Percentiles rank a stretch among this genome's conserved stretches.
Conservation (phyloP, 208 protist species). For the Acanthamoeba sp. region DNA sequence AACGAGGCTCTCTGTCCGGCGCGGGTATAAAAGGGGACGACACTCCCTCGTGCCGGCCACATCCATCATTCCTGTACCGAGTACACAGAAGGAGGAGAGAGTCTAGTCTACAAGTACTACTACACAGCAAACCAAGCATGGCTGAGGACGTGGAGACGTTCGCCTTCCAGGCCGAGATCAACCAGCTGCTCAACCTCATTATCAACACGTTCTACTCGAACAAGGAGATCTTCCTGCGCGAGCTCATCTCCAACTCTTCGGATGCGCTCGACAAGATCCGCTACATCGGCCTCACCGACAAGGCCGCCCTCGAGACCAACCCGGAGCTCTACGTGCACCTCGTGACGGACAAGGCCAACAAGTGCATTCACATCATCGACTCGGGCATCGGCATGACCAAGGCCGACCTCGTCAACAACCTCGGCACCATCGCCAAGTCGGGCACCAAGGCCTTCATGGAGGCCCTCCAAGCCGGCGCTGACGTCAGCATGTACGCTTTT, state of each 20-base stretch:
- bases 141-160: slow-evolving; percentile 75
- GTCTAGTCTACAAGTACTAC: background rate
- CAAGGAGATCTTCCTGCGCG: slow-evolving; percentile 99
- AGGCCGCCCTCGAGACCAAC: slow-evolving; percentile 93
- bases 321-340: slow-evolving; percentile 97
- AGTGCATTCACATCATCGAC: slow-evolving; percentile 97
- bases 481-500: slow-evolving; percentile 94
- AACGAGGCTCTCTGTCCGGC: too few relatives aligned
- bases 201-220: slow-evolving; percentile 99
- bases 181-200: slow-evolving; percentile 98
- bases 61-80: too few relatives aligned
- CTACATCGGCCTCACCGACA: slow-evolving; percentile 97
- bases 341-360: slow-evolving; percentile 96
- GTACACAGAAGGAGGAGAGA: too few relatives aligned
- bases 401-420: slow-evolving; percentile 98
- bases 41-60: too few relatives aligned
- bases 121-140: slow-evolving; percentile 24
- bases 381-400: slow-evolving; percentile 99
- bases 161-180: slow-evolving; percentile 96
- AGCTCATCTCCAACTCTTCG: slow-evolving; percentile 99
- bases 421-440: slow-evolving; percentile 99
- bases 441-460: slow-evolving; percentile 99
- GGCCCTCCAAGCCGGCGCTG: slow-evolving; percentile 96
- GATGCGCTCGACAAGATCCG: slow-evolving; percentile 99
- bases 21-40: too few relatives aligned